Base-by-base conservation (phyloP, 163 green algal species). In the Trebouxia gelatinosa region DNA sequence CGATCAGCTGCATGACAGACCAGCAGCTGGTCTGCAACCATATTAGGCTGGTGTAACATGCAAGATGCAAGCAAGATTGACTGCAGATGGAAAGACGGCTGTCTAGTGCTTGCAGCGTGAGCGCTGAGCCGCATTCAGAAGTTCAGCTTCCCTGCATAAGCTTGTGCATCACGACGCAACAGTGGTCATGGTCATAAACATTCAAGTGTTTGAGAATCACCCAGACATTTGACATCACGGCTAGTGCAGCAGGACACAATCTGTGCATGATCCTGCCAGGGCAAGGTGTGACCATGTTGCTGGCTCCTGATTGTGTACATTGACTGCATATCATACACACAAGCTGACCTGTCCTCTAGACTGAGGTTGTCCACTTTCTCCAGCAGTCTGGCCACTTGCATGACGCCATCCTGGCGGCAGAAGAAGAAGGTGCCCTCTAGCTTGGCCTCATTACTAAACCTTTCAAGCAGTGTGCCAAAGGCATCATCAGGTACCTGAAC, bases 361-460 rank as follows among this genome's bases (percentile, higher is more conserved):
- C 84, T 87, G 34, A 92, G 80, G 3, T 71, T 78, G 2, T 75
- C 57, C 16, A 90, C 78, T 39, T 80, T 43, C 35, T 66, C 70
- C 38, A 91, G 62, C 32, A 87, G 78, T 23, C 78, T 66, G 11
- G 85, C 88, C 31, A 81, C 68, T 29, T 62, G 48, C 38, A 88
- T 32, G 37, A 95, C 77, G 48, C 48, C 43, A 5, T 91, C 82
- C 67, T 95, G 91, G 38, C 83, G 81, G 83, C 89, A 93, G 72
- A 95, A 87, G 76, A 95, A 95, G 84, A 90, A 95, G 54, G 57
- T 82, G 26, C 83, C 86, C 58, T 92, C 86, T 26, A 95, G 74
- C 17, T 84, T 76, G 2, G 90, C 88, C 67, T 93, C 79, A 23
- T 80, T 32, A 11, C 77, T 82, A 80, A 95, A 91, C 5, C 78